Base-by-base conservation (phyloP, 1,284 basidiomycete species). In the Tilletia indica region DNA sequence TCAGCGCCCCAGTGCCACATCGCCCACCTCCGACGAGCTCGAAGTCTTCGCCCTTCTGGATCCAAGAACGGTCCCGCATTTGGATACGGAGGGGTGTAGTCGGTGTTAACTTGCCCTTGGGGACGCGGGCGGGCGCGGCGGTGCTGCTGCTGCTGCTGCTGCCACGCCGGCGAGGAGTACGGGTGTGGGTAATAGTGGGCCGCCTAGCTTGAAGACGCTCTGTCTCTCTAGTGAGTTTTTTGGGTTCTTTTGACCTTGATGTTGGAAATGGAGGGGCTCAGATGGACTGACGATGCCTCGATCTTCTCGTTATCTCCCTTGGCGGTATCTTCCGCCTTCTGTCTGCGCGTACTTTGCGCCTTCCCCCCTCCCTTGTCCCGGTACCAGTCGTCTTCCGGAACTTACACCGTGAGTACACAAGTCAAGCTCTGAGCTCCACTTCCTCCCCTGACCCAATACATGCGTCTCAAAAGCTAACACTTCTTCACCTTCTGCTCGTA, bases 311-410 rank as follows among this genome's bases (percentile, higher is more conserved):
- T 4, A 21, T 58, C 34, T 19, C 56, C 4, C 56, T 12, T 58
- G 56, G n/a, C n/a, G n/a, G n/a, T n/a, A n/a, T n/a, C n/a, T n/a
- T n/a, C n/a, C n/a, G n/a, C n/a, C n/a, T n/a, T n/a, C n/a, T 25
- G 9, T 54, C 25, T 58, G 56, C 56, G 56, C 48, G 56, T 71
- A 71, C 61, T 69, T 73, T 34, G 76, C 73, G 11, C 76, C 71
- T 12, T 0, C 71, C 77, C 0, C 69, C 73, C 0, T 61, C 72
- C 38, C 5, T 38, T 70, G 45, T 66, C 67, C 54, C 71, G 74
- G 2, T 74, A 11, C 70, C 74, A 70, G 80, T 82, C 21, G 75
- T 82, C 67, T 69, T 78, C 5, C 77, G 80, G 48, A 78, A 82
- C 69, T n/a, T 76, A 14, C 38, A 68, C n/a, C 67, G 72, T 73